A percentile compares a stretch with the other conserved stretches of the same genome.
Evolutionary conservation across 768 basidiomycete species (phyloP).

Genomic region (Aureoboletus auriporus): DNA sequence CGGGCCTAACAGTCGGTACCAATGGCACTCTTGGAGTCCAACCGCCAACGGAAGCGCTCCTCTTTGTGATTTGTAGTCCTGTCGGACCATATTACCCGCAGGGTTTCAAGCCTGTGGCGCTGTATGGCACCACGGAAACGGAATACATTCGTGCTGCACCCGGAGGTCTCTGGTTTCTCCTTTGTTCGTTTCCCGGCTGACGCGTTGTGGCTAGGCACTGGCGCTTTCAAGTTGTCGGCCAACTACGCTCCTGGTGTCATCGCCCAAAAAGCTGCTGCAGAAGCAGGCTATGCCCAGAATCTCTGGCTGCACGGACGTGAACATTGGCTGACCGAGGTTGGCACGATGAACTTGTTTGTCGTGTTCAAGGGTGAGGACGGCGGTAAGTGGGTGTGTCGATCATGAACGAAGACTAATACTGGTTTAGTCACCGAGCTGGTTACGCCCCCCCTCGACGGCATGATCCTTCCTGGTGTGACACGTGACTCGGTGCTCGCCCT

Average conservation of each 20-base stretch:
- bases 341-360: slow-evolving; percentile 91
- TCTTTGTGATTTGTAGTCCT: slow-evolving; percentile 61
- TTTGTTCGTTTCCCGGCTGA: slow-evolving; percentile 5
- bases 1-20: slow-evolving; percentile 58
- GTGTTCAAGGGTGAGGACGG: slow-evolving; percentile 72
- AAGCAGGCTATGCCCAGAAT: slow-evolving; percentile 81
- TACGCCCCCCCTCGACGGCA: slow-evolving; percentile 62
- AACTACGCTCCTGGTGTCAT: slow-evolving; percentile 89
- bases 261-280: slow-evolving; percentile 75
- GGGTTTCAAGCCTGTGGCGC: slow-evolving; percentile 89
- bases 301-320: slow-evolving; percentile 80
- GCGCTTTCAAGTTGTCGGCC: slow-evolving; percentile 81
- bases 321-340: slow-evolving; percentile 59
- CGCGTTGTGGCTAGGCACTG: slow-evolving; percentile 52
- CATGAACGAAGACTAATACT: not conserved
- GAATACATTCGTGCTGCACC: slow-evolving; percentile 82
- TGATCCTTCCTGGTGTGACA: slow-evolving; percentile 68
- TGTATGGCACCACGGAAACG: slow-evolving; percentile 65
- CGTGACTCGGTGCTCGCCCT: slow-evolving; percentile 49
- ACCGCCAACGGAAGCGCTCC: slow-evolving; percentile 63
- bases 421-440: slow-evolving; percentile 49
- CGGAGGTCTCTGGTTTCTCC: slow-evolving; percentile 48
- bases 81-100: slow-evolving; percentile 79
- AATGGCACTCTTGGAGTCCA: slow-evolving; percentile 43
- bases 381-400: slow-evolving; percentile 33